Conservation (phyloP, 495 filamentous ascomycete species). For the Letharia columbiana region DNA sequence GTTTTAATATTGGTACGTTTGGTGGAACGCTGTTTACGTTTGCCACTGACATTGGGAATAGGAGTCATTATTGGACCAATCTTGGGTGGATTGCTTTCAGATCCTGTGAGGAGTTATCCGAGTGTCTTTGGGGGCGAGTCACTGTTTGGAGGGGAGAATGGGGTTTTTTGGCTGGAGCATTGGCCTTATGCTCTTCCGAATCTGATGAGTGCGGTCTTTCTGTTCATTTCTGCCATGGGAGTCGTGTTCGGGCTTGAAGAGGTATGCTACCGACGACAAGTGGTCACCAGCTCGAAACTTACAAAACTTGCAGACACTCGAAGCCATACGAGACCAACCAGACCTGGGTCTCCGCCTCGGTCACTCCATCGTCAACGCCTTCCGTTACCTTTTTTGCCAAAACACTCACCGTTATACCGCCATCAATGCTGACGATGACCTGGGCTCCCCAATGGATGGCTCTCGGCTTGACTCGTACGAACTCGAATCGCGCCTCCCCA, state of each 20-base stretch:
- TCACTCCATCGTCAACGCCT: constrained; percentile 11
- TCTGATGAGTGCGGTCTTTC: constrained; percentile 48
- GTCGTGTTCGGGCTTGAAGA: constrained; percentile 54
- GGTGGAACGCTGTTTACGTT: too few species aligned
- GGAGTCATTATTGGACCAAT: constrained; percentile 61
- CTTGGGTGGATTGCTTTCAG: constrained; percentile 61
- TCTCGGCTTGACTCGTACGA: constrained; percentile 16
- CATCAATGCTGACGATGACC: constrained; percentile 16
- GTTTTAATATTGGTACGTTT: constrained; percentile 48
- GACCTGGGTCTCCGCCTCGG: constrained; percentile 42
- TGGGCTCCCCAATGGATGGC: neutral
- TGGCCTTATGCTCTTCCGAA: constrained; percentile 60
- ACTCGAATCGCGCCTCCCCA: constrained; percentile 15
- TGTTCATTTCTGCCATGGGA: constrained; percentile 38
- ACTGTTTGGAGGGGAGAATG: constrained; percentile 39
- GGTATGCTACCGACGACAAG: constrained; percentile 29
- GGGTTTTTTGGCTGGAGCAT: constrained; percentile 51
- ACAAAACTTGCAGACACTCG: constrained; percentile 44
- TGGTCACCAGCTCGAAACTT: constrained; percentile 18
- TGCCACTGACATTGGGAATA: constrained; percentile 20
- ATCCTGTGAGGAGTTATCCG: constrained; percentile 58
- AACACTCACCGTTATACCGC: constrained; percentile 13
- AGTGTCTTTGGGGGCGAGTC: constrained; percentile 56
- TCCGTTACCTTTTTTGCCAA: constrained; percentile 5
- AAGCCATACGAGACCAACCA: constrained; percentile 30